Percentiles rank a stretch among this genome's conserved stretches.
phyloP scores from a whole-genome alignment of 2,329 filamentous ascomycete genomes.

The Ascocoryne sarcoides region DNA sequence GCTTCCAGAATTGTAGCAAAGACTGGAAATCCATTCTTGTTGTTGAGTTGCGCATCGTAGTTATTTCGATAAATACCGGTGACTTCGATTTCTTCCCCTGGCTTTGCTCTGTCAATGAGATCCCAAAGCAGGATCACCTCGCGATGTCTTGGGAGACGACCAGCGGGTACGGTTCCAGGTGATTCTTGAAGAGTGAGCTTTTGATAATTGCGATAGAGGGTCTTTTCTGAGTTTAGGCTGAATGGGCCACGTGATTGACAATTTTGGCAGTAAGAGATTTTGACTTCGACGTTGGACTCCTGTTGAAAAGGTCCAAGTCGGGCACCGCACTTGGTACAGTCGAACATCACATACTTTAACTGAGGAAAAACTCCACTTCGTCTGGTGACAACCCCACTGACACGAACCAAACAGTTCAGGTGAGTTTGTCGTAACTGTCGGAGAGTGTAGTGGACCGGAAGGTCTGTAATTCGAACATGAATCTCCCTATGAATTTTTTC shows the following conservation, averaged over 20 bases:
- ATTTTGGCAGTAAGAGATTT: constrained; percentile 91
- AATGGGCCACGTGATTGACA: constrained; percentile 95
- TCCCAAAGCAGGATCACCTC: constrained; percentile 97
- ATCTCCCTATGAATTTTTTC: constrained; percentile 96
- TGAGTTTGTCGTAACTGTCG: constrained; percentile 92
- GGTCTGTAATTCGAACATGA: constrained; percentile 90
- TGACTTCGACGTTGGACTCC: constrained; percentile 92
- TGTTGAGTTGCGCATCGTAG: constrained; percentile 95
- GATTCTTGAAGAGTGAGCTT: constrained; percentile 96
- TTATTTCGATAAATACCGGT: constrained; percentile 97
- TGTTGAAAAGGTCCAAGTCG: constrained; percentile 95
- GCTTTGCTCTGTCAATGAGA: constrained; percentile 92
- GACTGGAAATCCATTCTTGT: constrained; percentile 96
- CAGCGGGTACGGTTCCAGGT: constrained; percentile 90
- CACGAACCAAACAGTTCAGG: constrained; percentile 88
- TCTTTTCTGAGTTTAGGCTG: constrained; percentile 93
- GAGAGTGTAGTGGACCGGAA: constrained; percentile 90
- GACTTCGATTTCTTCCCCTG: constrained; percentile 94
- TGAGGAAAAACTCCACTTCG: constrained; percentile 94
- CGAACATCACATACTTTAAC: constrained; percentile 96
- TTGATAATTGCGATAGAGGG: constrained; percentile 97
- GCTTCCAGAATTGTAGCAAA: constrained; percentile 97
- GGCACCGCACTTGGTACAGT: constrained; percentile 86
- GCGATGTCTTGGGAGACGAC: constrained; percentile 82
- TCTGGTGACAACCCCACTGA: constrained; percentile 90